Evolutionary conservation across 805 yeast species (phyloP), one percentile per base, ranked within the genome.

Genomic region (Ogataea nakhonphanomensis): DNA sequence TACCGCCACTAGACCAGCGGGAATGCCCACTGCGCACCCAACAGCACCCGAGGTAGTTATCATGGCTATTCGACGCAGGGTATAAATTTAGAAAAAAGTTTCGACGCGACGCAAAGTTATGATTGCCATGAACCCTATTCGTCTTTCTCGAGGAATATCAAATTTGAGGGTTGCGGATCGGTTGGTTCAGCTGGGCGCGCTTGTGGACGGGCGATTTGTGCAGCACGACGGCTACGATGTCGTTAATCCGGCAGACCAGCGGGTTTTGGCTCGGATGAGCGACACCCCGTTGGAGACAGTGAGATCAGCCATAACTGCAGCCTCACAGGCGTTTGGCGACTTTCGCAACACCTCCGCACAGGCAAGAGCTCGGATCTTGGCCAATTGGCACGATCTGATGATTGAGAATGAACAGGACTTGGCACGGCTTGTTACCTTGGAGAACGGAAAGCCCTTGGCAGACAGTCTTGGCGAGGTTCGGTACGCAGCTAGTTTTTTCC

Each of bases 401-500:
- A 54, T 69, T 26, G 76, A 71, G 29, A 73, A 84, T 58, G 64
- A 67, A 26, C 74, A 74, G 6, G 93, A 84, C 55, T 70, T 84
- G 48, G 90, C 89, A 20, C 69, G 62, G 40, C 55, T 85, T 33
- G 72, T 82, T 37, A 76, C 85, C 6, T 62, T 78, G 46, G 95
- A 85, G 55, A 84, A 84, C 57, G 95, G 95, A 21, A 85, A 85
- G 61, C 79, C 90, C 1, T 61, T 71, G 10, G 72, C 76, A 1
- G 93, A 85, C 55, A 81, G 90, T 10, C 57, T 67, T 30, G 90
- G 89, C 2, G 95, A 85, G 57, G 73, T 84, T 14, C 55, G 54
- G 29, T 79, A 80, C 50, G 80, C 86, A 7, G 85, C 88, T 1
- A 74, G 84, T 8, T 89, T 83, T 59, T 79, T 86, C 57, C 87